Base-by-base conservation (phyloP, 371 early-diverging fungal genomes). In the Mucor indicus region DNA sequence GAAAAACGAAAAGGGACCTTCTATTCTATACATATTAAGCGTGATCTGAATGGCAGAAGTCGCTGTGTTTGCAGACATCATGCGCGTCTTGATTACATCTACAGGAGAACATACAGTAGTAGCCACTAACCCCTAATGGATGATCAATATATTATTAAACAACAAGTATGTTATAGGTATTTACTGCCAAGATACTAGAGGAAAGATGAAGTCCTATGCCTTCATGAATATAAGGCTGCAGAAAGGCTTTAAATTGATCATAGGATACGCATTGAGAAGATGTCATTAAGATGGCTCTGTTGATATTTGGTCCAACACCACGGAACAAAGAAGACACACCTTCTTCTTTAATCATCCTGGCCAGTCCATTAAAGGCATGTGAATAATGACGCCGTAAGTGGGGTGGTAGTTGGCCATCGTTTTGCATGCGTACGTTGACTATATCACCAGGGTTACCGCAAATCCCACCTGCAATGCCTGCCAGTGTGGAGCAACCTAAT, bases 371-470 rank as follows among this genome's bases (percentile, higher is more conserved):
- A 13, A 87, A 50, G n/a, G 80, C 87, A 64, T 83, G 69, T 37
- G 60, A 57, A 55, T 86, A 86, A 52, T 82, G 82, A 23, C 86
- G 69, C 16, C 80, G 72, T 37, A 75, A 55, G 13, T 67, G 72
- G 6, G 50, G 41, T 0, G 85, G 85, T 32, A 86, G 57, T 44
- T 81, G 64, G 7, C 86, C 86, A 50, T 86, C 84, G 61, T 80
- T 83, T 60, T 87, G 87, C 83, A 86, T 73, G 10, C 85, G 64
- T 27, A 87, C 79, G 38, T 88, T 85, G 11, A 81, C 72, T 9
- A 86, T 72, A 53, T 89, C 90, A n/a, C 83, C 86, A 0, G 88
- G 88, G 39, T 85, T 83, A n/a, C 85, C 86, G 42, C 79, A 75
- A 3, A 77, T 54, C 11, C 87, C 89, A 38, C 84, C 87, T 11